Percentiles rank a stretch among this genome's conserved stretches.
Conservation (phyloP, 441 rosid species). For the Populus tomentosa region DNA sequence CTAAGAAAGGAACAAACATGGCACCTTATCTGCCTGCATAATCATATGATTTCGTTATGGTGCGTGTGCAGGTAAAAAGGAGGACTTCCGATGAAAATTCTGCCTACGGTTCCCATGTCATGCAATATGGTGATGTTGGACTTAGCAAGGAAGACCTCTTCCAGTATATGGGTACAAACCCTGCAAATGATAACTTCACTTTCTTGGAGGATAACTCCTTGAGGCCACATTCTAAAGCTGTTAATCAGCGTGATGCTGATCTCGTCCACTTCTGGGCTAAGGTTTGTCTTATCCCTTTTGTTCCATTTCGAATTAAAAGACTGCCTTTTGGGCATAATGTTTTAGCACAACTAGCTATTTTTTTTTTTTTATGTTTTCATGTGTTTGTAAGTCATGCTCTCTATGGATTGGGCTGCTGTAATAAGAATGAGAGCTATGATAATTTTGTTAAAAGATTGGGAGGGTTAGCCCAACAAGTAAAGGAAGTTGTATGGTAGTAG, state of each 20-base stretch:
- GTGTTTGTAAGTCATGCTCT: neutral
- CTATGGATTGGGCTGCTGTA: neutral
- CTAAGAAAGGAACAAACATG: neutral
- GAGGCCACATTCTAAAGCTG: slow-evolving; percentile 49
- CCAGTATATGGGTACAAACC: slow-evolving; percentile 78
- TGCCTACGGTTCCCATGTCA: slow-evolving; percentile 85
- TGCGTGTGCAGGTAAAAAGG: slow-evolving; percentile 61
- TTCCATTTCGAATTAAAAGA: neutral
- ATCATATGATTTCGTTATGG: slow-evolving; percentile 9
- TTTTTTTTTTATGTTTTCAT: neutral
- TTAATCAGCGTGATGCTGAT: slow-evolving; percentile 96
- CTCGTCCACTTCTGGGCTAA: slow-evolving; percentile 85
- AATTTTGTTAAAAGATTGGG: neutral
- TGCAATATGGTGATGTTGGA: slow-evolving; percentile 73
- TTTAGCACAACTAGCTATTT: neutral
- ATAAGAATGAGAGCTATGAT: neutral
- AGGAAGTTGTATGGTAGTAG: neutral
- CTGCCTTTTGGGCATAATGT: neutral
- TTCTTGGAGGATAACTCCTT: slow-evolving; percentile 59
- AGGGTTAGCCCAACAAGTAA: neutral
- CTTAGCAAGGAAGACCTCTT: slow-evolving; percentile 51
- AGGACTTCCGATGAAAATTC: slow-evolving; percentile 53
- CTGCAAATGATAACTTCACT: slow-evolving; percentile 78
- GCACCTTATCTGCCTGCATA: neutral
- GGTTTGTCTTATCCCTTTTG: slow-evolving; percentile 34